phyloP scores from a whole-genome alignment of 2,329 filamentous ascomycete species.

The Hymenoscyphus albidus region DNA sequence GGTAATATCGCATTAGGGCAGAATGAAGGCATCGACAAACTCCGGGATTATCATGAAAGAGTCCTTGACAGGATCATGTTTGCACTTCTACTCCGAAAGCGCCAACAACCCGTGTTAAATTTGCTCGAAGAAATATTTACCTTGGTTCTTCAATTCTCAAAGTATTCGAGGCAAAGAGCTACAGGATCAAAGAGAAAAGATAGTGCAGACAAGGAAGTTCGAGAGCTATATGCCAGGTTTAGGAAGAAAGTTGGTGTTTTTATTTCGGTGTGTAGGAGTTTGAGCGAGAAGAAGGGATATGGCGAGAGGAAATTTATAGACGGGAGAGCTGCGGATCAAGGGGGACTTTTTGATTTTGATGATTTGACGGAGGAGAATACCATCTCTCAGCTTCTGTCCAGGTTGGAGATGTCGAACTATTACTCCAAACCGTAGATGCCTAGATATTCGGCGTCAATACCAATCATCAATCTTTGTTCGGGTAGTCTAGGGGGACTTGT shows the following conservation, averaged over 20 bases:
- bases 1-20: slow-evolving; percentile 38
- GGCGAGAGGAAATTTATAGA: slow-evolving; percentile 31
- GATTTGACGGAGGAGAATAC: slow-evolving; percentile 50
- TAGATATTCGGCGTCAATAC: neutral
- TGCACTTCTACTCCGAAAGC: slow-evolving; percentile 67
- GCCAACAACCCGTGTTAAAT: slow-evolving; percentile 68
- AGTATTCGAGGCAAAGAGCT: slow-evolving; percentile 41
- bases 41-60: slow-evolving; percentile 67
- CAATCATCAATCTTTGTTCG: too few relatives aligned
- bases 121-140: slow-evolving; percentile 75
- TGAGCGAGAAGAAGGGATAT: slow-evolving; percentile 57
- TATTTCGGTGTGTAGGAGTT: slow-evolving; percentile 64
- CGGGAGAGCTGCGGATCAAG: slow-evolving; percentile 28
- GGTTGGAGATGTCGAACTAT: slow-evolving; percentile 68
- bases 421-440: slow-evolving; percentile 40
- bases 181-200: slow-evolving; percentile 35
- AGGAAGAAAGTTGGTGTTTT: slow-evolving; percentile 71
- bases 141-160: slow-evolving; percentile 68
- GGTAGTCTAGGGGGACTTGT: too few relatives aligned
- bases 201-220: slow-evolving; percentile 38
- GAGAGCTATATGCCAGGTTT: slow-evolving; percentile 60
- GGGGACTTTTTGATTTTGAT: slow-evolving; percentile 37
- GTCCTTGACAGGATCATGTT: slow-evolving; percentile 73
- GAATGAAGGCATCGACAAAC: slow-evolving; percentile 58
- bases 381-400: slow-evolving; percentile 64